Percentiles rank a stretch among this genome's conserved stretches.
These are phyloP conservation scores for Fusarium sp. DNA, from an alignment of 2,329 filamentous ascomycete genomes.

Conservation along the genomic window DNA sequence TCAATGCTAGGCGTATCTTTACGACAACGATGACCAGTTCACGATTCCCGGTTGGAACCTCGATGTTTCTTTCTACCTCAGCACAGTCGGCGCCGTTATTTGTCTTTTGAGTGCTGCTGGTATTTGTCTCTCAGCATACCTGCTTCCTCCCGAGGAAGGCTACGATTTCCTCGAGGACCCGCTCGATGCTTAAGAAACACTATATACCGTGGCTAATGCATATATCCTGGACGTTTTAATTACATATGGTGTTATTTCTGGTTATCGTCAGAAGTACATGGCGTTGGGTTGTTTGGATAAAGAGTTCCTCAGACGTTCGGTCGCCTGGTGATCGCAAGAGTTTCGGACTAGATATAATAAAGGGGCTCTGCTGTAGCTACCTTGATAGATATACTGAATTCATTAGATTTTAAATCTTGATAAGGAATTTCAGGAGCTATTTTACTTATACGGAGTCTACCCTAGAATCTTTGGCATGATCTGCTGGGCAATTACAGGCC, in stretches of 20 bases:
- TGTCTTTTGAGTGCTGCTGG: slow-evolving; percentile 65
- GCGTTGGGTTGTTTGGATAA: slow-evolving; percentile 15
- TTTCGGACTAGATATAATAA: slow-evolving; percentile 20
- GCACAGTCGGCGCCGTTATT: slow-evolving; percentile 65
- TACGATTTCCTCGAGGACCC: slow-evolving; percentile 76
- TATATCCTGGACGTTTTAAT: not conserved
- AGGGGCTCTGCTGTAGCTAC: slow-evolving; percentile 17
- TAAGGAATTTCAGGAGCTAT: too few relatives aligned
- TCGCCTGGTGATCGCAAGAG: not conserved
- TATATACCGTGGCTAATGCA: not conserved
- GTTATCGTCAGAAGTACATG: slow-evolving; percentile 7
- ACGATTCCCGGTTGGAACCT: slow-evolving; percentile 82
- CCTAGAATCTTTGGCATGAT: too few relatives aligned
- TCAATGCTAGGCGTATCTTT: slow-evolving; percentile 76
- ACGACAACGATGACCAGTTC: slow-evolving; percentile 85
- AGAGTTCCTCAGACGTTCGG: not conserved
- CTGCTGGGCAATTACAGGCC: too few relatives aligned
- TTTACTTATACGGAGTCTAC: too few relatives aligned
- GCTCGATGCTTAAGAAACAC: slow-evolving; percentile 59
- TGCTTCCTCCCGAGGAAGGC: slow-evolving; percentile 82
- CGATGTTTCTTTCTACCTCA: slow-evolving; percentile 81
- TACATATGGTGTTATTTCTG: not conserved
- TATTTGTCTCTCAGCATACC: slow-evolving; percentile 73
- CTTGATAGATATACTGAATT: slow-evolving; percentile 11
- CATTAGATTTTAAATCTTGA: slow-evolving; percentile 1